Evolutionary conservation across 176 grass and related monocot species (phyloP).

Genomic region (Juncus effusus): DNA sequence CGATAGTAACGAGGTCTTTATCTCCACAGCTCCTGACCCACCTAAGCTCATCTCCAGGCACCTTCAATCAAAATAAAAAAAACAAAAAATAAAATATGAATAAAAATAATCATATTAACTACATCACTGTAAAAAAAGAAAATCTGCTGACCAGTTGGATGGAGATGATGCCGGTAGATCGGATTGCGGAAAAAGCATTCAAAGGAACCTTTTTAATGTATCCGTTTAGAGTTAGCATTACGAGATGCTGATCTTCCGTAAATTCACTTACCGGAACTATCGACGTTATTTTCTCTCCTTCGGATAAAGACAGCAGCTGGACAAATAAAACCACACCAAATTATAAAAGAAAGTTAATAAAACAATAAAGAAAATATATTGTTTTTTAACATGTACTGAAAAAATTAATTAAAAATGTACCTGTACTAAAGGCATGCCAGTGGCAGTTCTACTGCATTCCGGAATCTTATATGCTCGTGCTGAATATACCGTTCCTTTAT

Average conservation of each 20-base stretch:
- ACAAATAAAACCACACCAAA: constrained; percentile 29
- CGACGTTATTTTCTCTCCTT: constrained; percentile 91
- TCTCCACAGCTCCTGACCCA: constrained; percentile 77
- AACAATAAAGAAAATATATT: constrained; percentile 5
- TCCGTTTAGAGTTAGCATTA: constrained; percentile 83
- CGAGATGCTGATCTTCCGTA: constrained; percentile 74
- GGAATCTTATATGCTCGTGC: constrained; percentile 87
- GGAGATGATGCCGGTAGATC: constrained; percentile 77
- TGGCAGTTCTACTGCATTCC: constrained; percentile 82
- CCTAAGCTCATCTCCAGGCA: constrained; percentile 74
- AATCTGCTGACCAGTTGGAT: too few species aligned
- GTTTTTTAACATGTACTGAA: neutral
- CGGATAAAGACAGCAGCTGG: constrained; percentile 74
- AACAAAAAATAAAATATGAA: constrained; percentile 12
- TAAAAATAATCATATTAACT: too few species aligned
- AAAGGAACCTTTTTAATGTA: constrained; percentile 94
- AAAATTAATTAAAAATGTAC: constrained; percentile 30
- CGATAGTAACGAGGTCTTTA: constrained; percentile 80
- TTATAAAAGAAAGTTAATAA: constrained; percentile 9
- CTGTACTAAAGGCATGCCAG: constrained; percentile 85
- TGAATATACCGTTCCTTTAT: constrained; percentile 92
- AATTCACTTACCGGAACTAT: constrained; percentile 92
- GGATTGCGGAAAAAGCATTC: constrained; percentile 83
- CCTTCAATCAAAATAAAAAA: constrained; percentile 40
- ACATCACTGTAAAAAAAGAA: too few species aligned